phyloP scores from a whole-genome alignment of 306 rosid species.

The Cucurbita ficifolia region DNA sequence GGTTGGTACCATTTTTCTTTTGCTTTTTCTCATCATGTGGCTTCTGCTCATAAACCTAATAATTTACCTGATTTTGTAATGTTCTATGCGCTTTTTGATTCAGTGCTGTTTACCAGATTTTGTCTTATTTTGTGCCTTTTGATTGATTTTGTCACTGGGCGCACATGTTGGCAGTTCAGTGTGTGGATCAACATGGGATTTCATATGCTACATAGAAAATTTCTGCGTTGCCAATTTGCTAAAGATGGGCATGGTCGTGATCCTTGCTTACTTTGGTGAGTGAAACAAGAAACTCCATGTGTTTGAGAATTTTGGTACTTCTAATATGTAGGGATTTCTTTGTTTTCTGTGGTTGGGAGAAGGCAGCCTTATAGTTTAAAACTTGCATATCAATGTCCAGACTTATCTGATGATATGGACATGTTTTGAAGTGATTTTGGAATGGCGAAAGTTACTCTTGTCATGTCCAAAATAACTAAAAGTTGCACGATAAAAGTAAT shows the following conservation, averaged over 20 bases:
- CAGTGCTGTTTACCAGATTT: neutral
- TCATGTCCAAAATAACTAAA: neutral
- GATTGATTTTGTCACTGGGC: neutral
- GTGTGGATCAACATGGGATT: conserved; percentile 66
- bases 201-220: conserved; percentile 41
- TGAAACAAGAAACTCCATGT: neutral
- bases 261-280: conserved; percentile 53
- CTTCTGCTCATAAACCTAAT: neutral
- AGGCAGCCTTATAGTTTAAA: neutral
- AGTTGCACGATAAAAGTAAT: neutral
- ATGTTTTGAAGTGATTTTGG: neutral
- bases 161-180: conserved; percentile 26
- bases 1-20: conserved; percentile 14
- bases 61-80: neutral
- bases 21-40: neutral
- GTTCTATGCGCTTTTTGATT: neutral
- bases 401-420: neutral
- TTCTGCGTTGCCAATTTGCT: conserved; percentile 50
- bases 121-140: neutral
- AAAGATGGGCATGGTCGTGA: conserved; percentile 32
- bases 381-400: neutral
- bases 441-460: neutral
- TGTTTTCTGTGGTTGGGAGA: neutral
- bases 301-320: neutral
- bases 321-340: neutral